Conservation (phyloP, 371 early-diverging fungal species). For the Phascolomyces articulosus region DNA sequence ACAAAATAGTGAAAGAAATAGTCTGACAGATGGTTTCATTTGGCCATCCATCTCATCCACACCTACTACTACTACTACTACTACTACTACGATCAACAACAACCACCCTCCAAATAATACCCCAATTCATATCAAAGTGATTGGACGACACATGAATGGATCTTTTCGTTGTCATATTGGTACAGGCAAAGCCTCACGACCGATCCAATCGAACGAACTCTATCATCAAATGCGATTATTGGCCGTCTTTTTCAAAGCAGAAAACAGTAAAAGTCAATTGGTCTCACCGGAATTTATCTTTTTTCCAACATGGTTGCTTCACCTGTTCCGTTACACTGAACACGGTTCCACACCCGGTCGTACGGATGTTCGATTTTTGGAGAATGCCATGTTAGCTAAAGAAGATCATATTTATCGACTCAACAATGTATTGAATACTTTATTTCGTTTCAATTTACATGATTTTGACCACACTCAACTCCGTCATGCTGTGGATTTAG, state of each 20-base stretch:
- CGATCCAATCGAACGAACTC: conserved; percentile 37
- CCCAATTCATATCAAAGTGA: conserved; percentile 43
- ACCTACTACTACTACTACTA: no score
- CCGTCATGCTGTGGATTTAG: conserved; percentile 31
- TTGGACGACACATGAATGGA: conserved; percentile 43
- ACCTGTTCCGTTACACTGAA: conserved; percentile 43
- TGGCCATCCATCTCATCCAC: no score
- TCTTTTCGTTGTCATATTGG: conserved; percentile 51
- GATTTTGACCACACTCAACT: conserved; percentile 32
- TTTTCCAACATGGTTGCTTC: conserved; percentile 50
- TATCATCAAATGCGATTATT: conserved; percentile 42
- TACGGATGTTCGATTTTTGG: conserved; percentile 43
- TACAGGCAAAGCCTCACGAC: conserved; percentile 45
- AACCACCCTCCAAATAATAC: conserved; percentile 6
- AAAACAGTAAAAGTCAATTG: conserved; percentile 29
- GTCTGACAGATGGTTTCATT: conserved; percentile 34
- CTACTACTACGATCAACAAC: background rate
- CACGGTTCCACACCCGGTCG: conserved; percentile 41
- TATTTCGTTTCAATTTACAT: conserved; percentile 45
- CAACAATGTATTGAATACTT: conserved; percentile 47
- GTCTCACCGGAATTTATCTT: conserved; percentile 48
- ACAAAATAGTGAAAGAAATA: conserved; percentile 28
- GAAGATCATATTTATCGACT: conserved; percentile 48
- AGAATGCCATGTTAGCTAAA: conserved; percentile 42
- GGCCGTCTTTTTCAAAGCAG: conserved; percentile 42